These are phyloP conservation scores for Lumnitzera racemosa DNA, from an alignment of 345 rosid genomes.

Conservation along the genomic window DNA sequence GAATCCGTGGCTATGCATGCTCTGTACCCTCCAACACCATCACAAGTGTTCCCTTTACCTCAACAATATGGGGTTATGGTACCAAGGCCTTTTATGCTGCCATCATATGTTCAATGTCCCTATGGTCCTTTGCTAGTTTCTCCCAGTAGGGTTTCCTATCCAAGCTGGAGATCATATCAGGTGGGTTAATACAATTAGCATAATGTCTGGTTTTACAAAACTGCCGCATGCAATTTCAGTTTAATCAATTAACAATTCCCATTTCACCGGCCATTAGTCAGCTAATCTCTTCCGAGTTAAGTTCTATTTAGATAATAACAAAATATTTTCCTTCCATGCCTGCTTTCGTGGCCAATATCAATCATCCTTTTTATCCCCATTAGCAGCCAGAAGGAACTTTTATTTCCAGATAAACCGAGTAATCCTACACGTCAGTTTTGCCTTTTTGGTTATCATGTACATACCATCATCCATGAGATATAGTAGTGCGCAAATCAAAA, in stretches of 20 bases:
- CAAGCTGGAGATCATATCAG: constrained; percentile 68
- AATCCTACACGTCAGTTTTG: constrained; percentile 84
- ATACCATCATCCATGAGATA: constrained; percentile 83
- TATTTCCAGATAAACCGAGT: constrained; percentile 82
- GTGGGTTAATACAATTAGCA: constrained; percentile 30
- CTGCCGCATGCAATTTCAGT: too few species aligned
- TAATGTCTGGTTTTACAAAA: too few species aligned
- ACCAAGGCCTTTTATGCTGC: constrained; percentile 69
- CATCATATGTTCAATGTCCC: constrained; percentile 59
- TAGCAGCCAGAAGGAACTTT: constrained; percentile 46
- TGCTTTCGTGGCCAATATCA: constrained; percentile 55
- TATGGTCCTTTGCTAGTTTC: constrained; percentile 71
- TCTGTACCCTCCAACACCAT: constrained; percentile 50
- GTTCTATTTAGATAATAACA: constrained; percentile 48
- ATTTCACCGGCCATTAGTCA: constrained; percentile 47
- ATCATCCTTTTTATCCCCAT: constrained; percentile 39
- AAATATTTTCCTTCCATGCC: constrained; percentile 61
- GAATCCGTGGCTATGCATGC: constrained; percentile 27
- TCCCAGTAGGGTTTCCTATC: constrained; percentile 60
- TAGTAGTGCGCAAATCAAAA: constrained; percentile 34
- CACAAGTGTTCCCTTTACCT: constrained; percentile 49
- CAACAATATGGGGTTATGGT: constrained; percentile 68
- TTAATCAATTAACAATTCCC: too few species aligned
- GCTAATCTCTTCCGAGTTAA: constrained; percentile 49
- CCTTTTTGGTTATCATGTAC: constrained; percentile 75